Base-by-base conservation (phyloP, 768 basidiomycete genomes). In the Melanogaster broomeanus region DNA sequence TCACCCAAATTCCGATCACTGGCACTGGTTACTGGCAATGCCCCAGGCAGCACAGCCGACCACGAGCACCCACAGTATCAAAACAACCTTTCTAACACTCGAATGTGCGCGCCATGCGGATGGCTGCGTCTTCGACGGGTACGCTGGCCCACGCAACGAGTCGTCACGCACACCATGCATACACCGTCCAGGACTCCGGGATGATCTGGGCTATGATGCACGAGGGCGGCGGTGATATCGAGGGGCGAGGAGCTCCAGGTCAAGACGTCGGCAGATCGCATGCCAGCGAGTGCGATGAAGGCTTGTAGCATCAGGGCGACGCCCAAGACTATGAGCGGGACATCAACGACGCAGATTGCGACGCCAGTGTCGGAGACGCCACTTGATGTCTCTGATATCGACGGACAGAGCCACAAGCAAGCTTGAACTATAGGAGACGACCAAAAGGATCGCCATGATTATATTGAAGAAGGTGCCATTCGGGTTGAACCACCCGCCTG, bases 161-260 rank as follows among this genome's bases (percentile, higher is more conserved):
- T 10, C 24, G 18, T 61, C 53, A 5, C 42, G 47, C 13, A 65
- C 61, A 35, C 61, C 49, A n/a, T 35, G 51, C 69, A 69, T 69
- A 25, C 69, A 67, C 10, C 45, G 63, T 4, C 55, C 61, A 3
- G 52, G 33, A n/a, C 22, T 57, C 52, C 1, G 48, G 58, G 4
- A 58, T 0, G 39, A 69, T 58, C 9, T 60, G 60, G 2, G 58
- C 52, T n/a, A 9, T 69, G 61, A 16, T 65, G 60, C 12, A 71
- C 51, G 24, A 69, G 52, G 3, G 68, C 69, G 1, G 69, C 65
- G 3, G 67, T 66, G 1, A 62, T 52, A 12, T 67, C 67, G 15
- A 71, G 57, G 16, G 63, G 52, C 2, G 68, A 69, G 25, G 67
- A 64, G 18, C 69, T 71, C 69, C 69, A 69, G 10, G 69, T 69